phyloP scores from a whole-genome alignment of 169 alveolate species.

The Eimeria necatrix region DNA sequence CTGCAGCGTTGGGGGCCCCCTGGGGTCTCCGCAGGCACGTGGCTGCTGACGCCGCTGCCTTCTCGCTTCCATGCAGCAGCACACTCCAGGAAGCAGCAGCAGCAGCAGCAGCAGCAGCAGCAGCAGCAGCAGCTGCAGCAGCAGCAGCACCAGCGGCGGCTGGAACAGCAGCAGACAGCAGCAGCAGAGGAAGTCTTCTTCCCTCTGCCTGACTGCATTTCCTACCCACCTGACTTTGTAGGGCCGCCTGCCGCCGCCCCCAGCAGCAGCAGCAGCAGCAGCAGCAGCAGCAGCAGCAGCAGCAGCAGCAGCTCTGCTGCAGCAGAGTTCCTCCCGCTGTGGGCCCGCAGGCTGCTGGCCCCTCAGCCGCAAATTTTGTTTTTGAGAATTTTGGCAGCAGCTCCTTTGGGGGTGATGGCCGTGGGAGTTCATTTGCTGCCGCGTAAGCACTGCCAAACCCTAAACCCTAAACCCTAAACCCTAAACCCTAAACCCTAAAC shows the following conservation, averaged over 20 bases:
- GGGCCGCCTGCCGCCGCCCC: background rate
- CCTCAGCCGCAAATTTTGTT: background rate
- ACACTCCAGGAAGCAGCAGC: background rate
- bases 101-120: background rate
- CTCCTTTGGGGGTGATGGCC: constrained; percentile 6
- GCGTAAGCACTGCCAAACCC: background rate
- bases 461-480: background rate
- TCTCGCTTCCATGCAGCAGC: background rate
- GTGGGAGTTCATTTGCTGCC: background rate
- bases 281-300: constrained; percentile 29
- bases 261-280: background rate
- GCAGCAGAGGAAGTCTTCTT: background rate
- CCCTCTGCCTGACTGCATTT: background rate
- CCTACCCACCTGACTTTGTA: background rate
- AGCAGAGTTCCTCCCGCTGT: background rate
- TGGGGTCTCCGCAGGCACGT: background rate
- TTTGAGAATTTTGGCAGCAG: background rate
- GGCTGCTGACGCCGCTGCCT: background rate
- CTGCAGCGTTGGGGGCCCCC: background rate
- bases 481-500: too few species aligned
- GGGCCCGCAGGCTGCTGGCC: constrained; percentile 24
- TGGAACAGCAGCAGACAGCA: background rate
- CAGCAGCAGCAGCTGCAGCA: background rate
- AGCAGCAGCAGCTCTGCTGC: background rate
- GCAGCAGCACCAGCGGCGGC: too few species aligned